A percentile compares a stretch with the other conserved stretches of the same genome.
Evolutionary conservation across 2,329 filamentous ascomycete species (phyloP).

Genomic region (Onygenales sp.): DNA sequence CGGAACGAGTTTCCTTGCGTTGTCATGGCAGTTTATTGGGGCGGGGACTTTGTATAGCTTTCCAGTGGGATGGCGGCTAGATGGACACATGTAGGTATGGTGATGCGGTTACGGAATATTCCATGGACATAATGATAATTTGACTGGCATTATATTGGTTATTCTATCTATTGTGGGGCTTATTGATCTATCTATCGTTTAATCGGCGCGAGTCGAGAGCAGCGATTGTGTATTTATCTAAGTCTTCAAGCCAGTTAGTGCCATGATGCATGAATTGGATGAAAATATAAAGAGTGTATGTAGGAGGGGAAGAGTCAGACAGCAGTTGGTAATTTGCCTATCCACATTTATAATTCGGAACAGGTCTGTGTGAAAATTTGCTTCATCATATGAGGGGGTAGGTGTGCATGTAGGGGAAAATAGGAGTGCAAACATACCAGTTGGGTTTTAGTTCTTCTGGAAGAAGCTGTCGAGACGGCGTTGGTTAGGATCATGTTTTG

Average conservation of each 20-base stretch:
- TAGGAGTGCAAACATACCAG: conserved; percentile 8
- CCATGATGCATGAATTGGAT: not conserved
- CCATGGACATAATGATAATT: no score
- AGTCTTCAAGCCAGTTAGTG: not conserved
- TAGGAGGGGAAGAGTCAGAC: conserved; percentile 30
- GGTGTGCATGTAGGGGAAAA: not conserved
- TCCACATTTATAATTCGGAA: conserved; percentile 60
- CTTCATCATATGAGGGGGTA: conserved; percentile 42
- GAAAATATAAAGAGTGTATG: not conserved
- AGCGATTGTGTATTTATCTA: not conserved
- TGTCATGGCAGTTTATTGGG: no score
- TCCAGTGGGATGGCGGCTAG: no score
- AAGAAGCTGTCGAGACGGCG: conserved; percentile 72
- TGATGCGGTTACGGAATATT: no score
- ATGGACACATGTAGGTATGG: no score
- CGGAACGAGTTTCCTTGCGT: not conserved
- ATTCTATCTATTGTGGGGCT: no score
- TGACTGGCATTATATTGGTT: no score
- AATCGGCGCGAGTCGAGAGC: no score
- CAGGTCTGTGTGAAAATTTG: conserved; percentile 45
- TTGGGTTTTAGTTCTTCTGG: conserved; percentile 35
- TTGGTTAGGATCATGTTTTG: conserved; percentile 65
- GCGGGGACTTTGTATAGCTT: no score
- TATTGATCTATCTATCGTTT: no score
- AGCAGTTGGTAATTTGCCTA: conserved; percentile 33